Conservation (phyloP, 2,329 filamentous ascomycete genomes). For the Sclerotinia borealis region DNA sequence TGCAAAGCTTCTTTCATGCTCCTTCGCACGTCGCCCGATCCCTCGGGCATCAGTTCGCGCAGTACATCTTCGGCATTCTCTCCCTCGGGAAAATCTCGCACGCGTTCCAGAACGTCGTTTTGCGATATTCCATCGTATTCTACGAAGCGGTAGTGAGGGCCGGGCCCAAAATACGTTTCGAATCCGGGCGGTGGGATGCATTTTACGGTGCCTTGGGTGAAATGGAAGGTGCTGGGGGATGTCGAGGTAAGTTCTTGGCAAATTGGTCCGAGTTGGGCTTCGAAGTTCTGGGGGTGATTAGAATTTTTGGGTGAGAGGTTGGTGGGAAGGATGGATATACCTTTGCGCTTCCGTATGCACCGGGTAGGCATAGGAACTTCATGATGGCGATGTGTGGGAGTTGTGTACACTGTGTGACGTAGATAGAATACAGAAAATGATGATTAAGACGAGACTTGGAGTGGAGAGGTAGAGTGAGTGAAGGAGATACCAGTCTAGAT, state of each 20-base stretch:
- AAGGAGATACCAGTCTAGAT: no score
- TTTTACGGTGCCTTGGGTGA: slow-evolving; percentile 44
- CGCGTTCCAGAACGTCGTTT: slow-evolving; percentile 23
- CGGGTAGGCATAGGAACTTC: slow-evolving; percentile 52
- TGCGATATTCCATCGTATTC: slow-evolving; percentile 38
- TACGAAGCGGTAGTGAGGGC: slow-evolving; percentile 42
- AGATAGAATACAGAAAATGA: no score
- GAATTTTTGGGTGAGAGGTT: not conserved
- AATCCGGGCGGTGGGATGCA: slow-evolving; percentile 46
- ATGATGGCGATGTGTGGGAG: slow-evolving; percentile 33
- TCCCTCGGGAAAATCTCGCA: slow-evolving; percentile 24
- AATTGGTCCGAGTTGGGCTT: slow-evolving; percentile 31
- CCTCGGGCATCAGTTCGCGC: slow-evolving; percentile 20
- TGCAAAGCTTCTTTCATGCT: not conserved
- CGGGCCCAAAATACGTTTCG: slow-evolving; percentile 41
- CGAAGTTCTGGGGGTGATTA: not conserved
- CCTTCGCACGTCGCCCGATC: slow-evolving; percentile 11
- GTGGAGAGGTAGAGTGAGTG: no score
- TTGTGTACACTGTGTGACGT: no score
- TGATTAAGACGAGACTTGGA: no score
- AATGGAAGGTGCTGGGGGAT: slow-evolving; percentile 42
- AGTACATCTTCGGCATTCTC: slow-evolving; percentile 23
- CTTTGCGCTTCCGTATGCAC: slow-evolving; percentile 50
- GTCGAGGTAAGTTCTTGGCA: slow-evolving; percentile 42
- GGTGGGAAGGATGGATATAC: slow-evolving; percentile 29